A percentile compares a stretch with the other conserved stretches of the same genome.
Evolutionary conservation across 495 filamentous ascomycete genomes (phyloP).

Genomic region (Usnea hakonensis): DNA sequence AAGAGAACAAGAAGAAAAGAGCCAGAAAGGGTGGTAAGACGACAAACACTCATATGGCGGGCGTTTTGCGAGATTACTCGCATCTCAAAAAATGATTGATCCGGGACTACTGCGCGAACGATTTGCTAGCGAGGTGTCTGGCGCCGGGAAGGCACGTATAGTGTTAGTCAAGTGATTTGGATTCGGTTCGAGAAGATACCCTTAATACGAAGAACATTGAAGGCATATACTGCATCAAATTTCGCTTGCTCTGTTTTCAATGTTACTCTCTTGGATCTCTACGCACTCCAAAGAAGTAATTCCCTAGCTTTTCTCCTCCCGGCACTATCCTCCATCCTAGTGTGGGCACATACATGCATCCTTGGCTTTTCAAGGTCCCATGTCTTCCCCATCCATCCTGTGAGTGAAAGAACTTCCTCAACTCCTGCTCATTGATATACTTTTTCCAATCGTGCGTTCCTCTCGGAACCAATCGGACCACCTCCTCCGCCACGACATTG

Average conservation of each 20-base stretch:
- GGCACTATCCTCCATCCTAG: constrained; percentile 81
- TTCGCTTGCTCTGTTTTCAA: not conserved
- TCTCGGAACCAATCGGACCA: constrained; percentile 76
- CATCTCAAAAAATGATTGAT: constrained; percentile 44
- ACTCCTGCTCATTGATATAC: constrained; percentile 82
- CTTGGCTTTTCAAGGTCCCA: constrained; percentile 54
- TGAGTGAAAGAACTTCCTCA: constrained; percentile 53
- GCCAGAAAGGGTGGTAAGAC: constrained; percentile 69
- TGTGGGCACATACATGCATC: constrained; percentile 83
- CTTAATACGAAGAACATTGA: not conserved
- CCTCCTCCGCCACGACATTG: constrained; percentile 84
- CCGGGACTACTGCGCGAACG: not conserved
- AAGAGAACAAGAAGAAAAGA: constrained; percentile 55
- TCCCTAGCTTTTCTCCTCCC: constrained; percentile 80
- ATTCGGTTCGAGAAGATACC: not conserved
- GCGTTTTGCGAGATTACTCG: constrained; percentile 78
- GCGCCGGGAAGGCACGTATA: not conserved
- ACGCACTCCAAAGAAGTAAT: constrained; percentile 91
- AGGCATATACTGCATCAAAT: not conserved
- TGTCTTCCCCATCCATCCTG: constrained; percentile 45
- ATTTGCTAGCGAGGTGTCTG: constrained; percentile 10
- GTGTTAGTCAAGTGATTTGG: not conserved
- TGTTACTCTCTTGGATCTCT: constrained; percentile 33
- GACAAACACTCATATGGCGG: constrained; percentile 88
- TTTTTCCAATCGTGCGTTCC: constrained; percentile 92